Conservation (phyloP, 2,329 filamentous ascomycete species). For the Neofusicoccum ribis region DNA sequence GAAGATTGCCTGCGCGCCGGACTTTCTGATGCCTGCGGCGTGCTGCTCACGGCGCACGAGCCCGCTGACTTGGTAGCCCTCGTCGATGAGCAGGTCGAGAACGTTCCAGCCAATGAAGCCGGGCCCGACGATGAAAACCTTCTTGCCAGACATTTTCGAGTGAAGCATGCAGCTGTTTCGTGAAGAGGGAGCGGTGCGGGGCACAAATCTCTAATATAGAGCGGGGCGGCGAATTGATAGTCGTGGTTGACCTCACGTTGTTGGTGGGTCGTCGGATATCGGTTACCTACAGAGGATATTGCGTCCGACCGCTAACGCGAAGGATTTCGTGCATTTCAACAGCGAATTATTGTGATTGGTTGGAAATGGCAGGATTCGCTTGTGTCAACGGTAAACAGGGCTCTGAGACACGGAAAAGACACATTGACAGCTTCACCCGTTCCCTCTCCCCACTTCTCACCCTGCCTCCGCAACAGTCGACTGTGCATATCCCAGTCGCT, state of each 20-base stretch:
- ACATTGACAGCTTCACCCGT: no score
- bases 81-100: slow-evolving; percentile 44
- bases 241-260: neutral
- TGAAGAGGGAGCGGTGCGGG: neutral
- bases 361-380: no score
- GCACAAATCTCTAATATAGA: neutral
- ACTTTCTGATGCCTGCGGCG: slow-evolving; percentile 37
- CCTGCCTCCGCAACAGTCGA: no score
- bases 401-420: no score
- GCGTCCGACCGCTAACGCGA: no score
- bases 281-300: neutral
- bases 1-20: slow-evolving; percentile 40
- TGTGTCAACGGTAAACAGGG: no score
- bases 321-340: no score
- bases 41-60: slow-evolving; percentile 44
- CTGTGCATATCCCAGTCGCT: no score
- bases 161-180: neutral
- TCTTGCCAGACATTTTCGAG: slow-evolving; percentile 19
- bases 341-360: no score
- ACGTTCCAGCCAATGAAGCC: slow-evolving; percentile 53
- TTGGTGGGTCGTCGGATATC: neutral
- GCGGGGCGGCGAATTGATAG: neutral
- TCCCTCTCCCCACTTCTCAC: no score
- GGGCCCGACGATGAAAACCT: slow-evolving; percentile 47
- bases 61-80: slow-evolving; percentile 46